These are phyloP conservation scores for Russula sp. DNA, from an alignment of 768 basidiomycete species.

Conservation along the genomic window DNA sequence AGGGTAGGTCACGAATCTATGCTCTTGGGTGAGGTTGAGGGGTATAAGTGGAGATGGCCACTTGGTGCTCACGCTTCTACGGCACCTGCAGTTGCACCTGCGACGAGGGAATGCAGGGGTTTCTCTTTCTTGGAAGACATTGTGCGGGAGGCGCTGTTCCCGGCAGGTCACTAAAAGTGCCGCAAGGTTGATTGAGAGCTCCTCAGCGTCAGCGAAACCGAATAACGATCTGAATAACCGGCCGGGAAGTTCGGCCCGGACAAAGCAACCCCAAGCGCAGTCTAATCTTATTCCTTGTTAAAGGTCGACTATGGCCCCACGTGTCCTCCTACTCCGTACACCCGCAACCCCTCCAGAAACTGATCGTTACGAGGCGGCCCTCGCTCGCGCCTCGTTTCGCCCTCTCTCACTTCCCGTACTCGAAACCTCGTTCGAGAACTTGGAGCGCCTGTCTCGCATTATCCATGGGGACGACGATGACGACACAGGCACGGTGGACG, in stretches of 20 bases:
- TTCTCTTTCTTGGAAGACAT: slow-evolving; percentile 67
- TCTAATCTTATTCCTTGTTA: too few species aligned
- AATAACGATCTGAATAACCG: not conserved
- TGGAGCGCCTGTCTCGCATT: slow-evolving; percentile 36
- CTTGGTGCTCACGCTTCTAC: slow-evolving; percentile 71
- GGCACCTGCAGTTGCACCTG: slow-evolving; percentile 88
- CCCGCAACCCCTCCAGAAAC: slow-evolving; percentile 30
- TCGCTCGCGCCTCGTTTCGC: slow-evolving; percentile 43
- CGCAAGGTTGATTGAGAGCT: too few species aligned
- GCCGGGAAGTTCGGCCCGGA: not conserved
- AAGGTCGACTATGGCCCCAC: slow-evolving; percentile 14
- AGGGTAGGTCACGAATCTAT: slow-evolving; percentile 79
- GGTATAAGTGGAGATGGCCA: not conserved
- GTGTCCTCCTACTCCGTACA: slow-evolving; percentile 41
- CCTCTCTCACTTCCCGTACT: slow-evolving; percentile 62
- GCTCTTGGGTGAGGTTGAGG: slow-evolving; percentile 36
- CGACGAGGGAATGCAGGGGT: slow-evolving; percentile 79
- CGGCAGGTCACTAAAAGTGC: too few species aligned
- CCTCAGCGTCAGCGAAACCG: not conserved
- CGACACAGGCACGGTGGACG: slow-evolving; percentile 33
- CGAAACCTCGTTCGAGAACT: slow-evolving; percentile 54
- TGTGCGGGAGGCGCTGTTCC: not conserved
- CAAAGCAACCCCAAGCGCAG: too few species aligned
- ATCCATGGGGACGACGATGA: slow-evolving; percentile 31
- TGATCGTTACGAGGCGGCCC: slow-evolving; percentile 57